A percentile compares a stretch with the other conserved stretches of the same genome.
Evolutionary conservation across 139 green algal genomes (phyloP).

Genomic region (Pleodorina starrii): DNA sequence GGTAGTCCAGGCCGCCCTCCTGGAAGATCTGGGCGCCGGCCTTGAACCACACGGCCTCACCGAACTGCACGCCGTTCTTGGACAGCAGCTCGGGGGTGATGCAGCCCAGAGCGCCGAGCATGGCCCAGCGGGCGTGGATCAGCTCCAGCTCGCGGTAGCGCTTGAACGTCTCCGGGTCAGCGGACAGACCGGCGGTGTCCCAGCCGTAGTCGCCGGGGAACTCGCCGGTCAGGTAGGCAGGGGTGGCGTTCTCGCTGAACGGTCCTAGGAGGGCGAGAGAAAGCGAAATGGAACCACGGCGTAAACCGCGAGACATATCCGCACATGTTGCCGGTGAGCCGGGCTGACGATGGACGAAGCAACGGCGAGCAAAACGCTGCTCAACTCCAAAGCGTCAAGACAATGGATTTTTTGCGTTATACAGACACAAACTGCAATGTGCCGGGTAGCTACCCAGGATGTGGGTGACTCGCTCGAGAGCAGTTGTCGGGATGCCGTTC

Average conservation of each 20-base stretch:
- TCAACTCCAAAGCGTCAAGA: neutral
- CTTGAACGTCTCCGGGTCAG: slow-evolving; percentile 85
- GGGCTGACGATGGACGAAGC: neutral
- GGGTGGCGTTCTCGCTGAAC: slow-evolving; percentile 53
- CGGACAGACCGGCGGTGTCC: slow-evolving; percentile 94
- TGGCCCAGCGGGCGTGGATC: slow-evolving; percentile 96
- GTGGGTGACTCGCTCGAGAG: neutral
- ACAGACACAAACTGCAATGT: too few species aligned
- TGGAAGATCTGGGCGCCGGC: slow-evolving; percentile 94
- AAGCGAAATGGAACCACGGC: too few species aligned
- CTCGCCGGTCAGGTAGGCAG: slow-evolving; percentile 89
- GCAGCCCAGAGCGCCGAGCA: slow-evolving; percentile 92
- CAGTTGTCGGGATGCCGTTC: neutral
- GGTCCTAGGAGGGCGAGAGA: slow-evolving; percentile 29
- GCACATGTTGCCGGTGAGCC: neutral
- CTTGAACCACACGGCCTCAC: slow-evolving; percentile 97
- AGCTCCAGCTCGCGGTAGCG: slow-evolving; percentile 87
- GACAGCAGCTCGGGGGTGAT: slow-evolving; percentile 73
- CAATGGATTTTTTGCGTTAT: too few species aligned
- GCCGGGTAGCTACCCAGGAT: neutral
- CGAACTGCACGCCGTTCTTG: slow-evolving; percentile 71
- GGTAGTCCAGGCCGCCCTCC: slow-evolving; percentile 93
- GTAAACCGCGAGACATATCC: neutral
- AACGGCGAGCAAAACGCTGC: neutral
- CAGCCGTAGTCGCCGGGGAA: slow-evolving; percentile 95